Conservation (phyloP, 345 rosid genomes). For the Camelina sativa region DNA sequence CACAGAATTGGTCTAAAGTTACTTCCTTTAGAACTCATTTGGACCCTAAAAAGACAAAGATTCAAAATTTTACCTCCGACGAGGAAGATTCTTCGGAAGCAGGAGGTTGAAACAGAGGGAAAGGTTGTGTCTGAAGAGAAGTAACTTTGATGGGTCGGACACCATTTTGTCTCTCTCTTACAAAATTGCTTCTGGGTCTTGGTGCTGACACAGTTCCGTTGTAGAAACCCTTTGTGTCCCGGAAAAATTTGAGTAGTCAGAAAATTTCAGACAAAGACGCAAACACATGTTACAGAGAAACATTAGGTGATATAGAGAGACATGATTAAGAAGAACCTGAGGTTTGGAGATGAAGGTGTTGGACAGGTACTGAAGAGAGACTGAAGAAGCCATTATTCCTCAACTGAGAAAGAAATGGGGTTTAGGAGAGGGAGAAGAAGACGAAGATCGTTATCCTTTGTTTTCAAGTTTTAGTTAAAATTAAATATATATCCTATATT, state of each 20-base stretch:
- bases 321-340: slow-evolving; percentile 42
- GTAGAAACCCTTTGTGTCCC: slow-evolving; percentile 40
- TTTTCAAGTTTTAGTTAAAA: background rate
- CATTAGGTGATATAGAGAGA: background rate
- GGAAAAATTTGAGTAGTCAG: background rate
- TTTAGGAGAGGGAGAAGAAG: slow-evolving; percentile 38
- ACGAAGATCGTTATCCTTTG: slow-evolving; percentile 44
- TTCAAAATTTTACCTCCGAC: slow-evolving; percentile 43
- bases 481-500: accelerated
- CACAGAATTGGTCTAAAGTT: slow-evolving; percentile 12
- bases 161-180: slow-evolving; percentile 37
- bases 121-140: slow-evolving; percentile 58
- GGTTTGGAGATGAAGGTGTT: slow-evolving; percentile 45
- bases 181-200: slow-evolving; percentile 47
- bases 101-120: slow-evolving; percentile 72
- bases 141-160: slow-evolving; percentile 62
- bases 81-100: slow-evolving; percentile 53
- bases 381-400: slow-evolving; percentile 45
- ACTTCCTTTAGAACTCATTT: slow-evolving; percentile 15
- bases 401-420: slow-evolving; percentile 38
- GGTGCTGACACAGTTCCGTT: slow-evolving; percentile 45
- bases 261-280: background rate
- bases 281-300: background rate
- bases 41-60: background rate
- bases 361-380: slow-evolving; percentile 42